Percentiles rank a stretch among this genome's conserved stretches.
phyloP scores from a whole-genome alignment of 768 basidiomycete genomes.

The Suillus americanus region DNA sequence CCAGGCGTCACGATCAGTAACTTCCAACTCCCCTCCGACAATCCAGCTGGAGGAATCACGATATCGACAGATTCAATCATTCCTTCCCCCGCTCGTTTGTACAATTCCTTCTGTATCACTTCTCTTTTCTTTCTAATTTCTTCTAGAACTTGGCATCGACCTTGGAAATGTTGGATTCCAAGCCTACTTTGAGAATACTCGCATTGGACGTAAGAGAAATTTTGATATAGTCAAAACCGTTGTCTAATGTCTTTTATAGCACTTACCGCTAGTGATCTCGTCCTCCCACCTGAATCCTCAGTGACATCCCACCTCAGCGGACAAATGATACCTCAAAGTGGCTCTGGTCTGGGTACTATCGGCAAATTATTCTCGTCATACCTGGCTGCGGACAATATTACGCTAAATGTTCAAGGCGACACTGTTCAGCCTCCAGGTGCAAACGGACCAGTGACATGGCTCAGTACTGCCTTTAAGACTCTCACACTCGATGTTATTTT shows the following conservation, averaged over 20 bases:
- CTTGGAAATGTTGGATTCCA: conserved; percentile 65
- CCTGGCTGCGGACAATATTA: conserved; percentile 62
- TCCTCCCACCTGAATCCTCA: conserved; percentile 47
- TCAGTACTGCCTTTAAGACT: conserved; percentile 70
- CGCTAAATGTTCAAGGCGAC: conserved; percentile 56
- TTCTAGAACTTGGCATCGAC: conserved; percentile 64
- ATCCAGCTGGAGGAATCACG: conserved; percentile 66
- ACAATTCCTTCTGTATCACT: background rate
- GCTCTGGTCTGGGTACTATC: conserved; percentile 49
- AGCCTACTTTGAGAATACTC: conserved; percentile 53
- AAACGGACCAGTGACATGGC: conserved; percentile 53
- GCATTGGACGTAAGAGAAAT: conserved; percentile 57
- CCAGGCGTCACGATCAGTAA: conserved; percentile 71
- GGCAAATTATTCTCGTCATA: conserved; percentile 68
- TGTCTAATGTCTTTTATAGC: conserved; percentile 37
- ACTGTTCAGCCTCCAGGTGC: conserved; percentile 61
- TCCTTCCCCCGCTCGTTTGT: conserved; percentile 65
- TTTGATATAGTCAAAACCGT: background rate
- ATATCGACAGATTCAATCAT: conserved; percentile 68
- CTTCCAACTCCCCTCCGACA: conserved; percentile 68
- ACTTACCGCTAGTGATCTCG: conserved; percentile 47
- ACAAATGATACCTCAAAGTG: conserved; percentile 61
- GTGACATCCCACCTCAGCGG: conserved; percentile 59
- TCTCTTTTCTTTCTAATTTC: conserved; percentile 20
- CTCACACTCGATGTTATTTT: conserved; percentile 59